These are phyloP conservation scores for Pleurotus tuber-regium DNA, from an alignment of 768 basidiomycete genomes.

Conservation along the genomic window DNA sequence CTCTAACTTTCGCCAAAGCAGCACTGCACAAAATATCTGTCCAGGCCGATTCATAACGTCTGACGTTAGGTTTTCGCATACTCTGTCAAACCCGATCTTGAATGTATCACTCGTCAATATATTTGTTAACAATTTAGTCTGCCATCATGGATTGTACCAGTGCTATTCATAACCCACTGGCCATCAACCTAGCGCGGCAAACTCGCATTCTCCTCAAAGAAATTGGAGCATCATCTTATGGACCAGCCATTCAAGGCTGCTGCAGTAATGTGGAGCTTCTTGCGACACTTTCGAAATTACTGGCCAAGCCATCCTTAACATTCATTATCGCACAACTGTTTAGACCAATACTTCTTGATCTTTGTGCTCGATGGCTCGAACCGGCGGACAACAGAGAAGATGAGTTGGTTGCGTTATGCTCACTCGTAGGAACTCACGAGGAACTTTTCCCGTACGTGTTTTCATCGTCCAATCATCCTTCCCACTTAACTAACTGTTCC, in stretches of 20 bases:
- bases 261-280: slow-evolving; percentile 44
- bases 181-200: slow-evolving; percentile 57
- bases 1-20: too few relatives aligned
- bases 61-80: too few relatives aligned
- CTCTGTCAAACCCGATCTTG: too few relatives aligned
- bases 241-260: slow-evolving; percentile 33
- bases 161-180: slow-evolving; percentile 53
- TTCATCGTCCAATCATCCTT: slow-evolving; percentile 11
- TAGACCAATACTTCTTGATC: slow-evolving; percentile 74
- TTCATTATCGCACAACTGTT: slow-evolving; percentile 60
- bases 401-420: slow-evolving; percentile 56
- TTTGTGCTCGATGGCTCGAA: slow-evolving; percentile 83
- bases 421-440: slow-evolving; percentile 64
- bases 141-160: slow-evolving; percentile 15
- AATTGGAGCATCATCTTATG: slow-evolving; percentile 42
- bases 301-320: slow-evolving; percentile 64
- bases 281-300: slow-evolving; percentile 52
- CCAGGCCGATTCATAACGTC: too few relatives aligned
- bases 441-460: slow-evolving; percentile 68
- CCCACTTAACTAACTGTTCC: slow-evolving; percentile 11
- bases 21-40: too few relatives aligned
- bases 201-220: slow-evolving; percentile 42
- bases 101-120: not conserved
- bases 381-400: slow-evolving; percentile 44
- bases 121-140: not conserved